Conservation (phyloP, 2,329 filamentous ascomycete genomes). For the Colletotrichum graminicola region DNA sequence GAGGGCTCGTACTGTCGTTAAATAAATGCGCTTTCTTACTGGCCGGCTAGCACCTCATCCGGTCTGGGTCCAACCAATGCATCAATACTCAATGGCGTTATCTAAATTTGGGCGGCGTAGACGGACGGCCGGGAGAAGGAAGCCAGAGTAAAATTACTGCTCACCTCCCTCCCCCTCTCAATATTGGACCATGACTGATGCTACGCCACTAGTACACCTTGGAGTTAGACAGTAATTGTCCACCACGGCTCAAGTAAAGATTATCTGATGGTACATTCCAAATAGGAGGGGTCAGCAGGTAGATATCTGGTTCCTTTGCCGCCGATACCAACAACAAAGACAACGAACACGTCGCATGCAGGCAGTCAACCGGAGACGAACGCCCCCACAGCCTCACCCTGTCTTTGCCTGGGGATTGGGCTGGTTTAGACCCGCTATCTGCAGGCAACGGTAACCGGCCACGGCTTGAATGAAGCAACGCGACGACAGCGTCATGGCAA, state of each 20-base stretch:
- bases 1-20: neutral
- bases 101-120: slow-evolving; percentile 34
- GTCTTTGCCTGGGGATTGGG: slow-evolving; percentile 6
- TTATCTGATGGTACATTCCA: neutral
- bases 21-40: neutral
- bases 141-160: slow-evolving; percentile 30
- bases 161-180: neutral
- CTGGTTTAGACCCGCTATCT: slow-evolving; percentile 21
- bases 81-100: slow-evolving; percentile 5
- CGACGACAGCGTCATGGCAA: slow-evolving; percentile 42
- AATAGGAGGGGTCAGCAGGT: neutral
- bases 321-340: neutral
- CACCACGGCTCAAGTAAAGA: neutral
- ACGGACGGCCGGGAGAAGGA: slow-evolving; percentile 19
- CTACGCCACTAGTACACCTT: slow-evolving; percentile 12
- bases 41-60: slow-evolving; percentile 11
- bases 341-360: slow-evolving; percentile 34
- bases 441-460: slow-evolving; percentile 34
- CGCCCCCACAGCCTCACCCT: neutral
- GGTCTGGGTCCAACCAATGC: slow-evolving; percentile 16
- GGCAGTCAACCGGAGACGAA: slow-evolving; percentile 13
- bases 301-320: neutral
- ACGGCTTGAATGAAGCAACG: slow-evolving; percentile 32
- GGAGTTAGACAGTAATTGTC: neutral
- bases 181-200: slow-evolving; percentile 29